phyloP scores from a whole-genome alignment of 1,284 basidiomycete species.

The Malassezia arunalokei region DNA sequence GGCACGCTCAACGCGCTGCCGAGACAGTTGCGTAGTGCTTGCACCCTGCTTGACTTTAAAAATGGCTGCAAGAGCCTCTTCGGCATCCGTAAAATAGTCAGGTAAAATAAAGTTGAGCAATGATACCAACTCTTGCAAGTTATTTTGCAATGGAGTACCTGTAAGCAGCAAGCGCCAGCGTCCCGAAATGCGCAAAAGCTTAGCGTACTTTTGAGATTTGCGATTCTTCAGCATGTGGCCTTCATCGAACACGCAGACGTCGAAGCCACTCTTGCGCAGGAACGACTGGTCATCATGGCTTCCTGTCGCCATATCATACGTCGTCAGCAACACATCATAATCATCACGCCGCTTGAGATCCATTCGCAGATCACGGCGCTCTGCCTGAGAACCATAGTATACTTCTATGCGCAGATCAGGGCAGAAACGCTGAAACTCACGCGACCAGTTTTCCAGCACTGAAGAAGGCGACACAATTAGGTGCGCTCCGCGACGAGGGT shows the following conservation, averaged over 20 bases:
- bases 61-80: conserved; percentile 71
- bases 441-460: conserved; percentile 93
- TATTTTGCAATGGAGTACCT: conserved; percentile 77
- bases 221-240: conserved; percentile 94
- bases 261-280: conserved; percentile 72
- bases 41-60: conserved; percentile 90
- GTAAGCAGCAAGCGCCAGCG: conserved; percentile 85
- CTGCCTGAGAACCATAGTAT: conserved; percentile 85
- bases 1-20: conserved; percentile 79
- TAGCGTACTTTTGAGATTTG: conserved; percentile 83
- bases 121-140: conserved; percentile 75
- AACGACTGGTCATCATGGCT: conserved; percentile 70
- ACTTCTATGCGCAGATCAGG: conserved; percentile 71
- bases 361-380: conserved; percentile 65
- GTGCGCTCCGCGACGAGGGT: conserved; percentile 64
- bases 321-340: conserved; percentile 89
- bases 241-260: conserved; percentile 73
- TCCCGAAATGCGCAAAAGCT: conserved; percentile 70
- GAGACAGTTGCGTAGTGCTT: conserved; percentile 70
- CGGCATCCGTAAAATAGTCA: conserved; percentile 65
- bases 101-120: conserved; percentile 96
- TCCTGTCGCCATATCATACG: conserved; percentile 85
- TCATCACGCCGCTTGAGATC: conserved; percentile 55
- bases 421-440: conserved; percentile 84
- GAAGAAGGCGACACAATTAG: conserved; percentile 82